These are phyloP conservation scores for Penicillium sp. DNA, from an alignment of 2,329 filamentous ascomycete species.

Conservation along the genomic window DNA sequence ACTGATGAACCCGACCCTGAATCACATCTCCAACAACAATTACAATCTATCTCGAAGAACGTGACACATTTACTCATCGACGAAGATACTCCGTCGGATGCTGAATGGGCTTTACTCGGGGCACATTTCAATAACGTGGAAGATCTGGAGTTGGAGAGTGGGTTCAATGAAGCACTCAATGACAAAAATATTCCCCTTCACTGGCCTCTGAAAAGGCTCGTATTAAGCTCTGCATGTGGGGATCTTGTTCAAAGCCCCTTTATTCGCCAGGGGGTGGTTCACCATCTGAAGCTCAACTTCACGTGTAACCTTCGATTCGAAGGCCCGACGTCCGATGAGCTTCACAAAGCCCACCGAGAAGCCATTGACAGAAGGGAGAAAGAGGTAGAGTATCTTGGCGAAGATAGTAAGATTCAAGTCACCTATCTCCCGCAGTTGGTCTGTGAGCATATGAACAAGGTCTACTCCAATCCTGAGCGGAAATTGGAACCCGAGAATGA, in stretches of 20 bases:
- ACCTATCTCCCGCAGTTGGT: slow-evolving; percentile 15
- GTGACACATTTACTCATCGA: slow-evolving; percentile 15
- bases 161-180: slow-evolving; percentile 25
- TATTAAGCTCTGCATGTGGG: slow-evolving; percentile 13
- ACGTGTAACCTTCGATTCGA: slow-evolving; percentile 26
- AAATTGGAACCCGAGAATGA: slow-evolving; percentile 4
- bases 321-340: slow-evolving; percentile 19
- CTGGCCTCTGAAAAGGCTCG: slow-evolving; percentile 24
- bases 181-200: slow-evolving; percentile 25
- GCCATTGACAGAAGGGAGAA: slow-evolving; percentile 20
- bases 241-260: slow-evolving; percentile 18
- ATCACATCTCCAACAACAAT: slow-evolving; percentile 14
- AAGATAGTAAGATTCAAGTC: slow-evolving; percentile 15
- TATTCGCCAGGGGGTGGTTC: slow-evolving; percentile 20
- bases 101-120: slow-evolving; percentile 26
- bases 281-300: slow-evolving; percentile 20
- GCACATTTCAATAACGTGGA: slow-evolving; percentile 22
- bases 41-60: slow-evolving; percentile 18
- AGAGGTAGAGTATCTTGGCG: slow-evolving; percentile 7
- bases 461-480: slow-evolving; percentile 5
- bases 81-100: slow-evolving; percentile 22
- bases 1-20: slow-evolving; percentile 4
- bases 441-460: slow-evolving; percentile 11
- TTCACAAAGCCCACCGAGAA: slow-evolving; percentile 6
- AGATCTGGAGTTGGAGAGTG: slow-evolving; percentile 19